These are phyloP conservation scores for Poterioochromonas sp. DNA, from an alignment of 352 stramenopile species.

Conservation along the genomic window DNA sequence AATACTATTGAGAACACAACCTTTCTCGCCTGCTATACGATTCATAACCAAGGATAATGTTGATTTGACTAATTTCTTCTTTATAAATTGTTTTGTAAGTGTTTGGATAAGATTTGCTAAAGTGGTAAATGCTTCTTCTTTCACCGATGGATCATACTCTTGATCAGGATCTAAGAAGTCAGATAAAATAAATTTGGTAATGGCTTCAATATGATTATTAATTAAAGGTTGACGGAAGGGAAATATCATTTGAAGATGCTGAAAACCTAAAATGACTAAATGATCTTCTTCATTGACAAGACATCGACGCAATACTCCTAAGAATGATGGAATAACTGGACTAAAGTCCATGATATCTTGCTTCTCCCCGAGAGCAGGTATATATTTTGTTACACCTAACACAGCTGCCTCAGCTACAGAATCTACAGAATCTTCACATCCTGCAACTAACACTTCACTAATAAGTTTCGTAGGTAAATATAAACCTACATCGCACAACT, in stretches of 20 bases:
- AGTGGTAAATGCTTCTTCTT: conserved; percentile 42
- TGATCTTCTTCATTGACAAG: conserved; percentile 53
- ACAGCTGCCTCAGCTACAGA: conserved; percentile 55
- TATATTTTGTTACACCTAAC: conserved; percentile 34
- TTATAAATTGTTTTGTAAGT: not conserved
- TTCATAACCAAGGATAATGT: not conserved
- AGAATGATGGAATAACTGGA: conserved; percentile 52
- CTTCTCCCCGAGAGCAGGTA: conserved; percentile 49
- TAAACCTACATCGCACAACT: conserved; percentile 46
- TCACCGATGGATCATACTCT: conserved; percentile 7
- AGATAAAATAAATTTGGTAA: not conserved
- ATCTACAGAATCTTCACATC: conserved; percentile 50
- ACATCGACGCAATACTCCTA: conserved; percentile 55
- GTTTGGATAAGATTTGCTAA: conserved; percentile 56
- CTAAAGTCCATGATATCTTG: conserved; percentile 52
- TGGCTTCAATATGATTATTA: not conserved
- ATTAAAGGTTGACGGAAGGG: not conserved
- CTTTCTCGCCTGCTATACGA: conserved; percentile 25
- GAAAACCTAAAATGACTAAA: conserved; percentile 55
- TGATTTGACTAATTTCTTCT: not conserved
- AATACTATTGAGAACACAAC: not conserved
- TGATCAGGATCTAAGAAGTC: conserved; percentile 7
- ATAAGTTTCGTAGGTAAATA: conserved; percentile 53
- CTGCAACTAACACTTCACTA: conserved; percentile 48
- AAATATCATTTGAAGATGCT: conserved; percentile 63